Base-by-base conservation (phyloP, 2,329 filamentous ascomycete species). In the Colletotrichum spinosum region DNA sequence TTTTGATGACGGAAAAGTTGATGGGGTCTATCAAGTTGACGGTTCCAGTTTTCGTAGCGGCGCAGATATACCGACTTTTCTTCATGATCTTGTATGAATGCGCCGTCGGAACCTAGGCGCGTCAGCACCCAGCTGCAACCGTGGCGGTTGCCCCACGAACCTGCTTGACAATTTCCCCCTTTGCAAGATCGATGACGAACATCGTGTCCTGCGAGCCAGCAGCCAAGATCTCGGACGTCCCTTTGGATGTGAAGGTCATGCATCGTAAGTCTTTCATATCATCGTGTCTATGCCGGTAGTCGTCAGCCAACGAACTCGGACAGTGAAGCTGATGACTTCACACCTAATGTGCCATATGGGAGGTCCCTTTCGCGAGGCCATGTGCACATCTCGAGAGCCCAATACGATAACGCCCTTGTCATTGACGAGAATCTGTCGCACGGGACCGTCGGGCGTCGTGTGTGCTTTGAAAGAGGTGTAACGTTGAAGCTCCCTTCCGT, bases 171-270 rank as follows among this genome's bases (percentile, higher is more conserved):
- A 95, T 85, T 68, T 88, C 86, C 39, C 92, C 92, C 78, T 92
- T 93, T 73, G 84, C 83, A 53, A 89, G 83, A 74, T 90, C 88
- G 68, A 91, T 84, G 17, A 88, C 90, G 75, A 97, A 92, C 92
- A 99, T 97, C 54, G 86, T 86, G 60, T 91, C 87, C 78, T 99
- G 96, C 70, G 90, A 88, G 51, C 96, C 96, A 51, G 94, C 96
- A 39, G 95, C 92, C 17, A 99, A 82, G 62, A 99, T 90, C 73
- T 97, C 92, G 12, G 88, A 86, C 34, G 92, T 92, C 8, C 91
- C 91, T 73, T 94, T 94, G 35, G 92, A 94, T 2, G 93, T 97
- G 75, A 97, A 97, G 76, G 92, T 95, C 94, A 98, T 98, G 78
- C 96, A 98, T 71, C 89, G 88, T 69, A 99, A 81, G 74, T 97